Evolutionary conservation across 495 filamentous ascomycete species (phyloP).

Genomic region (Hypoxylon rickii): DNA sequence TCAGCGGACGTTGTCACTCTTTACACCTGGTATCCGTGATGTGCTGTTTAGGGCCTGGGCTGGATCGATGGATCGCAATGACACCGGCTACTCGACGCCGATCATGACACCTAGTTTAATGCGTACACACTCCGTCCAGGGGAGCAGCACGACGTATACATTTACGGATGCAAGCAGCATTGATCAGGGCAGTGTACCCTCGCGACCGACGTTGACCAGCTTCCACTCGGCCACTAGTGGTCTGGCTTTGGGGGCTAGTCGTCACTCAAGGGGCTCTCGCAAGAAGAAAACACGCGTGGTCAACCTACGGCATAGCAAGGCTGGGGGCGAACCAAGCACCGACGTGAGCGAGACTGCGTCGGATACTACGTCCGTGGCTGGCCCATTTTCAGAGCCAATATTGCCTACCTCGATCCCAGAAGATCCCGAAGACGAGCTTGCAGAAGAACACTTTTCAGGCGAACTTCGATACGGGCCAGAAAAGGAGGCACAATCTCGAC

Average conservation of each 20-base stretch:
- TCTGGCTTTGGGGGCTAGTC: constrained; percentile 65
- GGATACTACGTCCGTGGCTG: constrained; percentile 42
- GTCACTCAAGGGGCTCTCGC: constrained; percentile 67
- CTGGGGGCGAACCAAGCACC: constrained; percentile 58
- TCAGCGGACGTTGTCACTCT: constrained; percentile 83
- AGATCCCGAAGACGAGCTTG: constrained; percentile 61
- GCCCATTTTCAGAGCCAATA: constrained; percentile 56
- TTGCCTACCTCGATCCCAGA: constrained; percentile 50
- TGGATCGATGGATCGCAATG: constrained; percentile 71
- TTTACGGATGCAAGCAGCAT: constrained; percentile 61
- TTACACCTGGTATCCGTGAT: constrained; percentile 81
- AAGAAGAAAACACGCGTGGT: constrained; percentile 94
- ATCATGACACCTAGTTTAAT: constrained; percentile 59
- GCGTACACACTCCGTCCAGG: constrained; percentile 65
- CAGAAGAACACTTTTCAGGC: constrained; percentile 45
- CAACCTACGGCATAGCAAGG: constrained; percentile 73
- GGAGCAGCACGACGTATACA: constrained; percentile 64
- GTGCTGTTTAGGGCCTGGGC: constrained; percentile 92
- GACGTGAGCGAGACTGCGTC: constrained; percentile 47
- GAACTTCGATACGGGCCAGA: constrained; percentile 47
- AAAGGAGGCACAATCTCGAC: constrained; percentile 34
- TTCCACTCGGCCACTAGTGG: constrained; percentile 60
- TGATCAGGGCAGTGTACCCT: constrained; percentile 51
- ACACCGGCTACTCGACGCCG: constrained; percentile 59
- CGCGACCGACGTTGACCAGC: constrained; percentile 52